These are phyloP conservation scores for Scalesia atractyloides DNA, from an alignment of 129 eudicot genomes.

Conservation along the genomic window DNA sequence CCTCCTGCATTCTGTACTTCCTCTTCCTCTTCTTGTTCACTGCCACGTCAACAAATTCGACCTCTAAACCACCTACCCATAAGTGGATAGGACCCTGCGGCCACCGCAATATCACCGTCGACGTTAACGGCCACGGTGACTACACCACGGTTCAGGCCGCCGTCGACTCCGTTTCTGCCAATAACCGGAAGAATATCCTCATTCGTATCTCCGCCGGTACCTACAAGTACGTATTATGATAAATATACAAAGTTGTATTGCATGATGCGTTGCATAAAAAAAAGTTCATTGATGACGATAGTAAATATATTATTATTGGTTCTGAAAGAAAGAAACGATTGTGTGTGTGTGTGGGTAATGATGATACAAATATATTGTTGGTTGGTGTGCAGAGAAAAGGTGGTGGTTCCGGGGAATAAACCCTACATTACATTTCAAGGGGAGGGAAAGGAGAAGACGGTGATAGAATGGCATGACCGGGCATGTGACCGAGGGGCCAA, in stretches of 20 bases:
- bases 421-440: constrained; percentile 93
- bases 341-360: neutral
- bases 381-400: constrained; percentile 76
- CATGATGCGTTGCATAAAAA: no score
- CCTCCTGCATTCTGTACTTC: constrained; percentile 15
- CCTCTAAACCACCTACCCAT: constrained; percentile 44
- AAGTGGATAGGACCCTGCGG: constrained; percentile 90
- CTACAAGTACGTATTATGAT: constrained; percentile 53
- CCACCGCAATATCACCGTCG: constrained; percentile 67
- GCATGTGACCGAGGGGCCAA: constrained; percentile 81
- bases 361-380: no score
- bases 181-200: constrained; percentile 63
- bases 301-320: no score
- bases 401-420: constrained; percentile 82
- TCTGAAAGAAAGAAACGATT: neutral
- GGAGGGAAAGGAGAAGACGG: constrained; percentile 70
- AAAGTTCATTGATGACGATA: no score
- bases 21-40: constrained; percentile 13
- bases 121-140: constrained; percentile 61
- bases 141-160: constrained; percentile 78
- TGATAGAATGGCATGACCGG: constrained; percentile 95
- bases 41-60: constrained; percentile 26
- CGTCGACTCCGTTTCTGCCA: constrained; percentile 62
- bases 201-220: constrained; percentile 66
- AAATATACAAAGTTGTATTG: neutral